A percentile compares a stretch with the other conserved stretches of the same genome.
These are phyloP conservation scores for Linnemannia elongata DNA, from an alignment of 192 early-diverging fungal genomes.

Conservation along the genomic window DNA sequence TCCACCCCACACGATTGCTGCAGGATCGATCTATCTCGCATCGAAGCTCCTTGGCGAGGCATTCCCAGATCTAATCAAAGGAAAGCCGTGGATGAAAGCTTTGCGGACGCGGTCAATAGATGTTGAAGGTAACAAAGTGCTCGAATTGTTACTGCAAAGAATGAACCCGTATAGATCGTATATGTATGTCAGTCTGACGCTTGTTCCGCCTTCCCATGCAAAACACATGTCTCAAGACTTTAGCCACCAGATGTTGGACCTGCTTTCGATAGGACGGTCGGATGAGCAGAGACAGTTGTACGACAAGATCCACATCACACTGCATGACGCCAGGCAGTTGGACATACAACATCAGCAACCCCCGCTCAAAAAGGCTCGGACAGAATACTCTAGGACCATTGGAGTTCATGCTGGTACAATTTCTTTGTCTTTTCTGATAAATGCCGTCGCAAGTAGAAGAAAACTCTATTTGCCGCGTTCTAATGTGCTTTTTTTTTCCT, in stretches of 20 bases:
- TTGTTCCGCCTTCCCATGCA: not conserved
- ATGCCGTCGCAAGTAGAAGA: not conserved
- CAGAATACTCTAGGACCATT: slow-evolving; percentile 28
- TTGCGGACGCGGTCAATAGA: slow-evolving; percentile 65
- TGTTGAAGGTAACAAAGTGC: slow-evolving; percentile 65
- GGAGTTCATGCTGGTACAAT: slow-evolving; percentile 38
- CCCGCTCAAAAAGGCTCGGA: slow-evolving; percentile 32
- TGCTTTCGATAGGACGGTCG: slow-evolving; percentile 57
- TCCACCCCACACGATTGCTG: slow-evolving; percentile 74
- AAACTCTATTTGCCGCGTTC: not conserved
- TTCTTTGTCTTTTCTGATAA: not conserved
- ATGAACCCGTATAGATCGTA: not conserved
- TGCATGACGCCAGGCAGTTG: slow-evolving; percentile 60
- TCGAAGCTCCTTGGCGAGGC: slow-evolving; percentile 56
- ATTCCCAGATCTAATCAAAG: slow-evolving; percentile 50
- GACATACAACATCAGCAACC: slow-evolving; percentile 38
- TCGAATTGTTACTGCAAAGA: not conserved
- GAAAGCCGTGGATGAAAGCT: slow-evolving; percentile 63
- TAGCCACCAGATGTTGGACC: slow-evolving; percentile 65
- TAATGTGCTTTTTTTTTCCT: not conserved
- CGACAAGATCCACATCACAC: slow-evolving; percentile 62
- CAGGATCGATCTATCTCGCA: slow-evolving; percentile 73
- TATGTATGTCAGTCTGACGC: not conserved
- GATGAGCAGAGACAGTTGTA: slow-evolving; percentile 52
- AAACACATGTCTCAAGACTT: slow-evolving; percentile 49